A percentile compares a stretch with the other conserved stretches of the same genome.
phyloP scores from a whole-genome alignment of 2,329 filamentous ascomycete genomes.

The Diaporthe ampelina region DNA sequence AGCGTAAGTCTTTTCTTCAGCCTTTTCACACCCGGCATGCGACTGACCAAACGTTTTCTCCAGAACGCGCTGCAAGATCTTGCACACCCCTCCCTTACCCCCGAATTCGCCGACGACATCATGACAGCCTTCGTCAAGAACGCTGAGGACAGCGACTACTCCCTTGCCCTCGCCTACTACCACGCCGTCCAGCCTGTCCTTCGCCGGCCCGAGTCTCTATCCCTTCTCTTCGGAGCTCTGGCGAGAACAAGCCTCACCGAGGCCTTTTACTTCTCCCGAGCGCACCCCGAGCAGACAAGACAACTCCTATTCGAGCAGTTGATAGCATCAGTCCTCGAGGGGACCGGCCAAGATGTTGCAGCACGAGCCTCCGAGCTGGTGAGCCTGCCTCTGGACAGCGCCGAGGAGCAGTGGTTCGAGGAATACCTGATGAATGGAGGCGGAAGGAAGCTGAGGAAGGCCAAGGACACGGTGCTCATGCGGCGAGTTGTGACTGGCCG shows the following conservation, averaged over 20 bases:
- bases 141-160: slow-evolving; percentile 70
- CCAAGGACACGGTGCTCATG: slow-evolving; percentile 82
- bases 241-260: slow-evolving; percentile 77
- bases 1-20: slow-evolving; percentile 57
- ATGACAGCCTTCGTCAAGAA: slow-evolving; percentile 76
- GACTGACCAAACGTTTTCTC: neutral
- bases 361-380: slow-evolving; percentile 77
- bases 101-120: slow-evolving; percentile 88
- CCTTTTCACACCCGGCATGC: neutral
- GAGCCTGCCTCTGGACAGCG: slow-evolving; percentile 77
- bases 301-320: slow-evolving; percentile 77
- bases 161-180: slow-evolving; percentile 82
- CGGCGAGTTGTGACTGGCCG: slow-evolving; percentile 78
- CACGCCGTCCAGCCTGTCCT: slow-evolving; percentile 81
- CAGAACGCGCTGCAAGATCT: slow-evolving; percentile 80
- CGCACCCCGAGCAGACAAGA: slow-evolving; percentile 72
- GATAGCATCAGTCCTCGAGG: slow-evolving; percentile 69
- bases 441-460: slow-evolving; percentile 73
- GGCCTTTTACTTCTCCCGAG: slow-evolving; percentile 80
- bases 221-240: slow-evolving; percentile 78
- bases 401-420: slow-evolving; percentile 83
- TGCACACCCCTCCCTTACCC: slow-evolving; percentile 82
- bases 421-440: slow-evolving; percentile 75
- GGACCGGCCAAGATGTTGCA: slow-evolving; percentile 57
- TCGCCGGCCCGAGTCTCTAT: slow-evolving; percentile 71